Conservation (phyloP, 2,329 filamentous ascomycete species). For the Leptosphaerulina australis region DNA sequence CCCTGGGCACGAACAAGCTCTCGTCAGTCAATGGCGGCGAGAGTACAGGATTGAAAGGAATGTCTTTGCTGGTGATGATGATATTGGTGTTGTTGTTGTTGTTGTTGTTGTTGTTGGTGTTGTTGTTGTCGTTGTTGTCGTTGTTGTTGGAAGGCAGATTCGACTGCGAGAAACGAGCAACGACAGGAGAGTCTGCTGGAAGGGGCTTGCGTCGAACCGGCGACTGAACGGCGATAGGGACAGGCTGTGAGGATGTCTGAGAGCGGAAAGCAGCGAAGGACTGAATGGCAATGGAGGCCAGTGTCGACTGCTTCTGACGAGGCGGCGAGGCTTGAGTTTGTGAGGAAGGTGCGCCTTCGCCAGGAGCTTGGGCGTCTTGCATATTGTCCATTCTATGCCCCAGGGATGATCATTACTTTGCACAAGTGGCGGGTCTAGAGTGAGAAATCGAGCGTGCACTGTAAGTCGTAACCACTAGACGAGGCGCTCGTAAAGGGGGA, state of each 20-base stretch:
- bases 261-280: slow-evolving; percentile 54
- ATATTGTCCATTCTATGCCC: slow-evolving; percentile 38
- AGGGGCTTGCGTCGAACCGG: slow-evolving; percentile 61
- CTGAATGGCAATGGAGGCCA: slow-evolving; percentile 50
- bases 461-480: slow-evolving; percentile 29
- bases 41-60: slow-evolving; percentile 31
- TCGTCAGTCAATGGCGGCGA: slow-evolving; percentile 44
- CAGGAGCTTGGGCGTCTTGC: slow-evolving; percentile 40
- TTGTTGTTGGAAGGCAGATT: slow-evolving; percentile 52
- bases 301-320: slow-evolving; percentile 43
- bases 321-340: slow-evolving; percentile 32
- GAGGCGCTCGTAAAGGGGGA: slow-evolving; percentile 40
- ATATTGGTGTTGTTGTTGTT: too few species aligned
- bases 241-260: slow-evolving; percentile 50
- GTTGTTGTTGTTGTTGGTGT: too few species aligned
- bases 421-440: slow-evolving; percentile 41
- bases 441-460: slow-evolving; percentile 25
- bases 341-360: slow-evolving; percentile 29
- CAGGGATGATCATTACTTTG: slow-evolving; percentile 42
- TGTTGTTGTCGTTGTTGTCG: slow-evolving; percentile 29
- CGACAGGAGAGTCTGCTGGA: slow-evolving; percentile 57
- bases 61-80: slow-evolving; percentile 36
- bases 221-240: slow-evolving; percentile 43
- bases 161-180: slow-evolving; percentile 51
- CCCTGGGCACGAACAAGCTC: slow-evolving; percentile 43